A percentile compares a stretch with the other conserved stretches of the same genome.
Conservation (phyloP, 176 grass and related monocot genomes). For the Aegilops speltoides region DNA sequence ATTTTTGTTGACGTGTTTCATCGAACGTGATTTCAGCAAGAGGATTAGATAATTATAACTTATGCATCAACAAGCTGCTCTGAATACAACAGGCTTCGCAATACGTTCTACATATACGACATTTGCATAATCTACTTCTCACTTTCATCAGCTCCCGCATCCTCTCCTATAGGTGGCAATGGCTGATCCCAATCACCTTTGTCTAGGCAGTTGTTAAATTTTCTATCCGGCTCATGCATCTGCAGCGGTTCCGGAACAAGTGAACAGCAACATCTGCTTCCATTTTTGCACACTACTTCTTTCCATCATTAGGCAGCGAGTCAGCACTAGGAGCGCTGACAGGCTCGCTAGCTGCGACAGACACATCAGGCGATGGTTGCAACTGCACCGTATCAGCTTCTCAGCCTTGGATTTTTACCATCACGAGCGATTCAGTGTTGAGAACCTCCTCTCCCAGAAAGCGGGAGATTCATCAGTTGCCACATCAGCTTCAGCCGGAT, state of each 20-base stretch:
- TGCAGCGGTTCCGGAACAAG: background rate
- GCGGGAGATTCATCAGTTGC: background rate
- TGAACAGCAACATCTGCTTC: background rate
- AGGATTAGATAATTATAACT: background rate
- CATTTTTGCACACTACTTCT: background rate
- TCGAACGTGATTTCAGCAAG: no score
- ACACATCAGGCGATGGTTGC: background rate
- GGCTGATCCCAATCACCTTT: background rate
- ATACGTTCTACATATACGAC: conserved; percentile 9
- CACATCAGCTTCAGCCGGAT: background rate
- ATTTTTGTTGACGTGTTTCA: no score
- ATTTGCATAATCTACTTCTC: conserved; percentile 17
- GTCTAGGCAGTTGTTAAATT: background rate
- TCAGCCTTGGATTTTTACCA: conserved; percentile 2
- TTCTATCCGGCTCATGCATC: background rate
- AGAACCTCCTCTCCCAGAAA: background rate
- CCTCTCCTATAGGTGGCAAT: background rate
- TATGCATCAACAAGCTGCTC: background rate
- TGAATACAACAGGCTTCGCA: conserved; percentile 12
- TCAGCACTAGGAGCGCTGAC: background rate
- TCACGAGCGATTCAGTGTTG: background rate
- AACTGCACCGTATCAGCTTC: background rate
- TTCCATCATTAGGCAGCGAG: background rate
- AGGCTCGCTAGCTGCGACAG: background rate
- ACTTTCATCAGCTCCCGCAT: background rate